These are phyloP conservation scores for Lenwebbia sp. DNA, from an alignment of 345 rosid species.

Conservation along the genomic window DNA sequence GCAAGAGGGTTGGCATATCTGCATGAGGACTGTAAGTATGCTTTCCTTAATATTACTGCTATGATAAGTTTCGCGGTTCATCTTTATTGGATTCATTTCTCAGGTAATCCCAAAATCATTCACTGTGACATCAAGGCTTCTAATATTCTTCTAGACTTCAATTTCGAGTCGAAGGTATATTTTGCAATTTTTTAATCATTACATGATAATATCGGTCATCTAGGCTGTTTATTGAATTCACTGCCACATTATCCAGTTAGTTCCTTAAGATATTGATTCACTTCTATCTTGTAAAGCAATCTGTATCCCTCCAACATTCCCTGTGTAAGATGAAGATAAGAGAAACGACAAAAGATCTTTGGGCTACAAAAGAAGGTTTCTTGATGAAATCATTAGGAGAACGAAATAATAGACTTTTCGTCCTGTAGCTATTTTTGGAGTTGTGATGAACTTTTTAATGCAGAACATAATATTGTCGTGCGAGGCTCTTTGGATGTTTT, in stretches of 20 bases:
- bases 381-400: background rate
- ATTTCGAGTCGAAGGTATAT: slow-evolving; percentile 69
- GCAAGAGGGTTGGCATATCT: slow-evolving; percentile 85
- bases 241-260: background rate
- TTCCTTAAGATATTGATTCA: background rate
- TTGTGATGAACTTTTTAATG: background rate
- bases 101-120: slow-evolving; percentile 79
- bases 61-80: background rate
- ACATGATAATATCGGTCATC: background rate
- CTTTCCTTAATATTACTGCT: background rate
- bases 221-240: background rate
- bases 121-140: slow-evolving; percentile 88
- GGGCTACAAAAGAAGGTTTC: background rate
- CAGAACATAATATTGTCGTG: background rate
- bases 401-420: background rate
- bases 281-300: background rate
- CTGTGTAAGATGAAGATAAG: background rate
- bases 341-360: background rate
- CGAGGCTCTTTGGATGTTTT: background rate
- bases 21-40: slow-evolving; percentile 77
- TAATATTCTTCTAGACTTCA: slow-evolving; percentile 67
- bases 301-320: background rate
- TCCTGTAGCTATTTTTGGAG: background rate
- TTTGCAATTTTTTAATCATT: background rate
- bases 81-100: background rate